Base-by-base conservation (phyloP, 108 stramenopile species). In the Skeletonema marinoi region DNA sequence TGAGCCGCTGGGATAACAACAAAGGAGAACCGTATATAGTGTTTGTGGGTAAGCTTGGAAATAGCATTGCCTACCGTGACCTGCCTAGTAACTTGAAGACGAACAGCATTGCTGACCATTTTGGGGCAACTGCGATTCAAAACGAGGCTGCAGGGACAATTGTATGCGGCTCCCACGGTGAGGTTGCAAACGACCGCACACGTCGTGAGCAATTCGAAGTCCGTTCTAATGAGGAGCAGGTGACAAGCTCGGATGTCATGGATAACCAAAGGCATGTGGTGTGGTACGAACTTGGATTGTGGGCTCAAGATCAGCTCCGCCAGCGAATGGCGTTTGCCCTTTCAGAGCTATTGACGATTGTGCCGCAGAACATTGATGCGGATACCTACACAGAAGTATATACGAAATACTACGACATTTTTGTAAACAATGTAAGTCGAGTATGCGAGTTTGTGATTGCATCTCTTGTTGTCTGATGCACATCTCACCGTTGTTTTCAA, bases 311-410 rank as follows among this genome's bases (percentile, higher is more conserved):
- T 68, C 94, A 95, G 71, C 76, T 95, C 2, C 75, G 94, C 19
- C 94, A 95, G 68, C 75, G 92, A 12, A 75, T 93, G 60, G 94
- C 94, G 32, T 93, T 90, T 89, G 92, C 89, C 0, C 67, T 95
- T 6, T 54, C 83, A 10, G 86, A 89, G 70, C 81, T 90, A 8
- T 32, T 89, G 16, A 14, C 21, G 0, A 14, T 59, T 16, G 54
- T 84, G 3, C 75, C 75, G 1, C 1, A 10, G 1, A 80, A 80
- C 62, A 80, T 84, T 38, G 78, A 80, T 66, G 74, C 60, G 0
- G 36, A 65, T 3, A 60, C 44, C 0, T 8, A 39, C 10, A 85
- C 85, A 19, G 87, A 88, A 44, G 19, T 78, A 1, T 85, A 73
- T 41, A 35, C 61, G 8, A 32, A 71, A 10, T 86, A 64, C 68